Evolutionary conservation across 257 asterid genomes (phyloP).

Genomic region (Solanum clarkiae): DNA sequence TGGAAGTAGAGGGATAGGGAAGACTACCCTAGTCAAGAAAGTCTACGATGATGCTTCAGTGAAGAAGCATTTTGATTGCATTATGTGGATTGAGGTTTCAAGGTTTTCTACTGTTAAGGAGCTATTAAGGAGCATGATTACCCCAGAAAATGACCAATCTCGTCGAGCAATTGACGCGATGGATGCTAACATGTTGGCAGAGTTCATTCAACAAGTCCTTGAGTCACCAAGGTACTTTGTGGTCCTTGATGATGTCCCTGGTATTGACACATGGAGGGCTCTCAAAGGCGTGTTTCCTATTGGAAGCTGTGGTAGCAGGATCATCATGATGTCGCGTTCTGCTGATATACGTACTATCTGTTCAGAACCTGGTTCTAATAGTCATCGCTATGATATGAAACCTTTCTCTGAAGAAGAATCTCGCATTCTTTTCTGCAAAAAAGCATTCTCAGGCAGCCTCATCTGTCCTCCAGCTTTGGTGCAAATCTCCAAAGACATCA

Average conservation of each 20-base stretch:
- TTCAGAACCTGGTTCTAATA: background rate
- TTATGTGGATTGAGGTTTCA: constrained; percentile 9
- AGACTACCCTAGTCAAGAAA: constrained; percentile 15
- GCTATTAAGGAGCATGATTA: background rate
- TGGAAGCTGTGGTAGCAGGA: constrained; percentile 3
- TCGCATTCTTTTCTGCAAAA: constrained; percentile 6
- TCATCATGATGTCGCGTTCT: constrained; percentile 5
- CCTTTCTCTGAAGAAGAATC: constrained; percentile 10
- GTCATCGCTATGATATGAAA: background rate
- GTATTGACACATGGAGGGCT: background rate
- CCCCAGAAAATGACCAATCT: background rate
- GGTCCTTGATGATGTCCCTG: constrained; percentile 17
- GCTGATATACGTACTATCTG: background rate
- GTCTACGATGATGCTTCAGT: constrained; percentile 8
- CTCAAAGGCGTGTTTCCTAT: constrained; percentile 6
- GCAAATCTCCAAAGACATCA: background rate
- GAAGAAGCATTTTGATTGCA: background rate
- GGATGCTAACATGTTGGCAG: background rate
- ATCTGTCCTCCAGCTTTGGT: background rate
- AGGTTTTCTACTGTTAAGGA: background rate
- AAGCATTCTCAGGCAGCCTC: background rate
- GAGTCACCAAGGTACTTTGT: background rate
- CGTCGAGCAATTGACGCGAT: background rate
- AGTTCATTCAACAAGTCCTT: background rate
- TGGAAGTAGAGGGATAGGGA: constrained; percentile 23